Evolutionary conservation across 139 green algal genomes (phyloP), one percentile per base, ranked within the genome.

Genomic region (Zygnema circumcarinatum): DNA sequence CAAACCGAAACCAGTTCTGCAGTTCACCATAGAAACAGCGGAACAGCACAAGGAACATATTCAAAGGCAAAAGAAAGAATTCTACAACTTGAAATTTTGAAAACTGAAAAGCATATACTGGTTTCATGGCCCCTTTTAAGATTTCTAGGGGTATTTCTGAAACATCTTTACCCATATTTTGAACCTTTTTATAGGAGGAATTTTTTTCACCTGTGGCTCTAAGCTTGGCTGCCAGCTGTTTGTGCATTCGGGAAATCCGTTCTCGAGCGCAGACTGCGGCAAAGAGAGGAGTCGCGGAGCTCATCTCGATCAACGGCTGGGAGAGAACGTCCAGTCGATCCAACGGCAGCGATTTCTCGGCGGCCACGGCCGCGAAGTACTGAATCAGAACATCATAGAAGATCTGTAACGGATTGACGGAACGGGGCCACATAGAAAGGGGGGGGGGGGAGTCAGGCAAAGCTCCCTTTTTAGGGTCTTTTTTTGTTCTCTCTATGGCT

Each of bases 361-460:
- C 94, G 0, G 96, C 95, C 67, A 96, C 74, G 79, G 89, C 82
- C 1, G 92, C 94, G 92, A 98, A 99, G 89, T 98, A 96, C 93
- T 98, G 95, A 88, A 98, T 85, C 35, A 98, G 89, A 2, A 97
- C 90, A 42, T 94, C 95, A 75, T 96, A 98, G 31, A 99, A 94
- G 2, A 83, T 52, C 85, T 92, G 90, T 68, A 86, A n/a, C n/a
- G n/a, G n/a, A n/a, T n/a, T n/a, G n/a, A n/a, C n/a, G n/a, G n/a
- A n/a, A n/a, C n/a, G n/a, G n/a, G n/a, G n/a, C n/a, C n/a, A n/a
- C n/a, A n/a, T n/a, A n/a, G n/a, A n/a, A n/a, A n/a, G n/a, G n/a
- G n/a, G n/a, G n/a, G n/a, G n/a, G n/a, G n/a, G n/a, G n/a, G n/a
- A n/a, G n/a, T n/a, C n/a, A n/a, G n/a, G n/a, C n/a, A n/a, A n/a